Conservation (phyloP, 108 stramenopile species). For the Bacterosira constricta region DNA sequence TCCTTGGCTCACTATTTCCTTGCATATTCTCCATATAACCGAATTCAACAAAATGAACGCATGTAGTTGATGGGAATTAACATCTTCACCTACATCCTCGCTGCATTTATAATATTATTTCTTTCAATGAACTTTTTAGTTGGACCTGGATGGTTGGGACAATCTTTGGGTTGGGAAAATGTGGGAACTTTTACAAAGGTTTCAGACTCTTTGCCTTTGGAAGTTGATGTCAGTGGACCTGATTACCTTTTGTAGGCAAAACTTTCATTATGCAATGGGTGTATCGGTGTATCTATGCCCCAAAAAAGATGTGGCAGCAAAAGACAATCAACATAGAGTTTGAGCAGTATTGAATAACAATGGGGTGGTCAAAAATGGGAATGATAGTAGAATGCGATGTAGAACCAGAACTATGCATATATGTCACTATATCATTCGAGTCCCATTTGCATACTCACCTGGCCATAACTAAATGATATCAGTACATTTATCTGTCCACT, state of each 20-base stretch:
- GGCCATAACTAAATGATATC: not conserved
- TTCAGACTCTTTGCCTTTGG: conserved; percentile 62
- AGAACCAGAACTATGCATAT: no score
- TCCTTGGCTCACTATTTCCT: not conserved
- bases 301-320: not conserved
- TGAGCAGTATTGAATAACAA: not conserved
- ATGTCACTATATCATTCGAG: no score
- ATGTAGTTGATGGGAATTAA: conserved; percentile 75
- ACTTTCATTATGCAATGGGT: no score
- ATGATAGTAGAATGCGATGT: no score
- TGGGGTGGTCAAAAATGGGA: no score
- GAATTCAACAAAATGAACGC: not conserved
- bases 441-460: not conserved
- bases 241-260: conserved; percentile 49
- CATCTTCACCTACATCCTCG: conserved; percentile 78
- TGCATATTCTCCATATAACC: not conserved
- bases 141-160: conserved; percentile 86
- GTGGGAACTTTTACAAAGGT: conserved; percentile 71
- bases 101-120: conserved; percentile 62
- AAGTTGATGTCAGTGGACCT: conserved; percentile 61
- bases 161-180: conserved; percentile 61
- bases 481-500: conserved; percentile 5
- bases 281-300: not conserved
- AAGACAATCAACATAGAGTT: not conserved
- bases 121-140: conserved; percentile 62